phyloP scores from a whole-genome alignment of 371 early-diverging fungal species.

The Neoconidiobolus thromboides region DNA sequence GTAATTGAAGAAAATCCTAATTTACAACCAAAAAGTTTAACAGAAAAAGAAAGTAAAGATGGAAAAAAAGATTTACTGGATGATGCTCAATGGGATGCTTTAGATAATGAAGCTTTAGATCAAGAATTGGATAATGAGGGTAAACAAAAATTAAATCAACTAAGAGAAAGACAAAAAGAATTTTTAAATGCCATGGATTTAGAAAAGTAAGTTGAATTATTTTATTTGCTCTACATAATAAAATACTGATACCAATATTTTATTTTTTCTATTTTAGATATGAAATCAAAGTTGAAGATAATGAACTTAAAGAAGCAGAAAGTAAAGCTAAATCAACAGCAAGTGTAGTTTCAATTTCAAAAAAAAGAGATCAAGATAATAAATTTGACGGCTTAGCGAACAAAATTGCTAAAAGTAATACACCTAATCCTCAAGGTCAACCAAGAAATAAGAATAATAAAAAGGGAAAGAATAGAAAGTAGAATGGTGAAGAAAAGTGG shows the following conservation, averaged over 20 bases:
- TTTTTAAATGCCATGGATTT: constrained; percentile 35
- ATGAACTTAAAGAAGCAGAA: background rate
- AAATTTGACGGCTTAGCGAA: no score
- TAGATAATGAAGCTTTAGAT: constrained; percentile 36
- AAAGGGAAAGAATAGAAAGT: no score
- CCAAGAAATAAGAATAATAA: no score
- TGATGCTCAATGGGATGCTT: constrained; percentile 75
- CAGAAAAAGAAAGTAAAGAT: background rate
- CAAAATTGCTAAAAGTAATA: no score
- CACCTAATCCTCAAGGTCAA: no score
- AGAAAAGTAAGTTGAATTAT: background rate
- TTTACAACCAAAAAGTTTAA: constrained; percentile 7
- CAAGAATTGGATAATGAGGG: constrained; percentile 71
- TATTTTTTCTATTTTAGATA: background rate
- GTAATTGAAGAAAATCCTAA: constrained; percentile 10
- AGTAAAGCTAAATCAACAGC: no score
- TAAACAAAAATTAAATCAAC: constrained; percentile 32
- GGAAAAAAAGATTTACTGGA: constrained; percentile 24
- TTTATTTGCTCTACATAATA: no score
- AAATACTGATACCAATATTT: no score
- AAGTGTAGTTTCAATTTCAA: no score
- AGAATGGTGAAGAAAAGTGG: no score
- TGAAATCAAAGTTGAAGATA: background rate
- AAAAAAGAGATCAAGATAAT: no score
- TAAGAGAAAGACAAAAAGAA: constrained; percentile 62